Evolutionary conservation across 495 filamentous ascomycete species (phyloP), one percentile per base, ranked within the genome.

Genomic region (Terfezia boudieri): DNA sequence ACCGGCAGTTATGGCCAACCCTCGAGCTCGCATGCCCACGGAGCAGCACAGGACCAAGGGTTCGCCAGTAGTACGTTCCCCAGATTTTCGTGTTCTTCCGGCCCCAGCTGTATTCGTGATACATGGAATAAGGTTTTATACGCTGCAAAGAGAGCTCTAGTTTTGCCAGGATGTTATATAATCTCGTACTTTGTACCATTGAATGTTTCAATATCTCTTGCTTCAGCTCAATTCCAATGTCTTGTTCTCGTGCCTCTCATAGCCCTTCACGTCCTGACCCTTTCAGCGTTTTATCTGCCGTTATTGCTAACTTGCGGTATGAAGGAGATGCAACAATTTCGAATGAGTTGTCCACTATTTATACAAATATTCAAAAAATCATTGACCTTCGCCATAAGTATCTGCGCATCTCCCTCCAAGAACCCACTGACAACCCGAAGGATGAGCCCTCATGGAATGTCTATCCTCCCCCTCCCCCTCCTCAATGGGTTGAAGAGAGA

Each of bases 321-420:
- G 71, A 75, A 51, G 75, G 71, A 54, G 80, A 84, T 55, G 74
- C 80, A 37, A 73, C 80, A 50, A 79, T 96, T 58, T 82, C 82
- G 2, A 75, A 82, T 6, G 90, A 98, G 67, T 67, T 98, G 53
- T 75, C 73, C 60, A 74, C 75, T 14, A 94, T 96, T 55, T 96
- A 88, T 61, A 78, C 77, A 56, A 93, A 88, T 60, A 83, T 96
- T 55, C 80, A 86, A 65, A 80, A 78, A 54, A 75, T 95, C 8
- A 65, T 94, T 11, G 81, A 92, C 58, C 71, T 86, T n/a, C 78
- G 90, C 36, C 78, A 85, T 60, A 94, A 85, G 60, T 96, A 95
- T 67, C 82, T 96, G 36, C 71, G 74, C 4, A 66, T 94, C n/a
- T 96, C 92, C 0, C 68, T 89, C 11, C 90, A 98, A 63, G 74